Conservation (phyloP, 116 monocot species). For the Papilionanthe hybrid region DNA sequence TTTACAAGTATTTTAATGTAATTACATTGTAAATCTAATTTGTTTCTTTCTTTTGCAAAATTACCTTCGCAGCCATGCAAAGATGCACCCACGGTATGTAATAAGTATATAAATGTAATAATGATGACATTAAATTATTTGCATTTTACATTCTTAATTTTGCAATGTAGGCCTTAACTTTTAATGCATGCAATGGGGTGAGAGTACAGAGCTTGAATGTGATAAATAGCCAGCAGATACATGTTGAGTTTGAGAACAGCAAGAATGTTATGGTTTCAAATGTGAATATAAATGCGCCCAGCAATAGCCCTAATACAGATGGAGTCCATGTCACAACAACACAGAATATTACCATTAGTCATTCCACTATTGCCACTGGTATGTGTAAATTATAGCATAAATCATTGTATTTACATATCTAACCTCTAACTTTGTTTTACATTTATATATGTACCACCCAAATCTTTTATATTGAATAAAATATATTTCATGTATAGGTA, state of each 20-base stretch:
- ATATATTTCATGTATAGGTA: too few species aligned
- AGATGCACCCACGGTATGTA: slow-evolving; percentile 78
- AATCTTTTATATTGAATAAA: too few species aligned
- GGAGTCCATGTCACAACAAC: slow-evolving; percentile 71
- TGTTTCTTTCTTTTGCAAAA: neutral
- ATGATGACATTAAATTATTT: neutral
- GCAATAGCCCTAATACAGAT: slow-evolving; percentile 80
- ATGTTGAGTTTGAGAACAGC: slow-evolving; percentile 50
- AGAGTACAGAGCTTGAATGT: slow-evolving; percentile 44
- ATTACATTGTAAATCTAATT: neutral
- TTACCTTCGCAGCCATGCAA: slow-evolving; percentile 53
- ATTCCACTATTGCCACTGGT: slow-evolving; percentile 66
- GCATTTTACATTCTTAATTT: too few species aligned
- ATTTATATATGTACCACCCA: too few species aligned
- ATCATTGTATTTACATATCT: neutral
- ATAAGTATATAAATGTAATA: neutral
- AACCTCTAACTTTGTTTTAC: neutral
- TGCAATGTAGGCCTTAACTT: slow-evolving; percentile 49
- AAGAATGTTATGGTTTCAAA: slow-evolving; percentile 31
- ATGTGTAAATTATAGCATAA: neutral
- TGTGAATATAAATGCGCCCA: slow-evolving; percentile 53
- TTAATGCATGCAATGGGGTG: slow-evolving; percentile 52
- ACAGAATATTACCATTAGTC: slow-evolving; percentile 40
- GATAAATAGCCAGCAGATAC: slow-evolving; percentile 80
- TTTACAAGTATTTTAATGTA: neutral